Evolutionary conservation across 2,329 filamentous ascomycete genomes (phyloP).

Genomic region (Chrysosporium keratinophilum): DNA sequence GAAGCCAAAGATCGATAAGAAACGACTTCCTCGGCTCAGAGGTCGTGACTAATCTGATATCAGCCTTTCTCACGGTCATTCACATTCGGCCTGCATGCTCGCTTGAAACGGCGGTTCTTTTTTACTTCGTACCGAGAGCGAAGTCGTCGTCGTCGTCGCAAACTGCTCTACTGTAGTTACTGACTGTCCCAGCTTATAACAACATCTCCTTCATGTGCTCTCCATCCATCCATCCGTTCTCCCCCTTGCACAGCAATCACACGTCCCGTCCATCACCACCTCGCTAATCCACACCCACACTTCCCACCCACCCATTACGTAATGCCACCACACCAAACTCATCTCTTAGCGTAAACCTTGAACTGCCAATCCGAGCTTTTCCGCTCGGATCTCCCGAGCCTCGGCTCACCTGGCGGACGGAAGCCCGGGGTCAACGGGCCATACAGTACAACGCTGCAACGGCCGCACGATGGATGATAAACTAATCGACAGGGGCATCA

Average conservation of each 20-base stretch:
- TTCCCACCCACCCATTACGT: not conserved
- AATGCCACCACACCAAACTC: not conserved
- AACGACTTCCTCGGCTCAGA: conserved; percentile 11
- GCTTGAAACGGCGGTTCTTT: too few species aligned
- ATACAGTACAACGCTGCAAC: not conserved
- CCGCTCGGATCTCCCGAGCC: not conserved
- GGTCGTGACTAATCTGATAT: not conserved
- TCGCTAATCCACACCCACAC: not conserved
- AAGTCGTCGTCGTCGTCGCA: not conserved
- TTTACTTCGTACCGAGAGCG: not conserved
- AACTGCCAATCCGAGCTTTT: not conserved
- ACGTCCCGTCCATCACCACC: not conserved
- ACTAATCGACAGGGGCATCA: too few species aligned
- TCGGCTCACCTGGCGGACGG: not conserved
- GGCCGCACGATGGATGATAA: too few species aligned
- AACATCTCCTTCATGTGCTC: not conserved
- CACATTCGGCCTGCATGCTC: too few species aligned
- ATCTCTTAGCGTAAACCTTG: not conserved
- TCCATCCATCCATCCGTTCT: not conserved
- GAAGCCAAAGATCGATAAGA: conserved; percentile 4
- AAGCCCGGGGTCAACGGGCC: not conserved
- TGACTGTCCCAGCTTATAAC: not conserved
- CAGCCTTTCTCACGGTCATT: too few species aligned
- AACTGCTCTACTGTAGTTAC: not conserved
- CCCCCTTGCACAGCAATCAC: not conserved